Percentiles rank a stretch among this genome's conserved stretches.
phyloP scores from a whole-genome alignment of 1,284 basidiomycete genomes.

The Ustilago cynodontis region DNA sequence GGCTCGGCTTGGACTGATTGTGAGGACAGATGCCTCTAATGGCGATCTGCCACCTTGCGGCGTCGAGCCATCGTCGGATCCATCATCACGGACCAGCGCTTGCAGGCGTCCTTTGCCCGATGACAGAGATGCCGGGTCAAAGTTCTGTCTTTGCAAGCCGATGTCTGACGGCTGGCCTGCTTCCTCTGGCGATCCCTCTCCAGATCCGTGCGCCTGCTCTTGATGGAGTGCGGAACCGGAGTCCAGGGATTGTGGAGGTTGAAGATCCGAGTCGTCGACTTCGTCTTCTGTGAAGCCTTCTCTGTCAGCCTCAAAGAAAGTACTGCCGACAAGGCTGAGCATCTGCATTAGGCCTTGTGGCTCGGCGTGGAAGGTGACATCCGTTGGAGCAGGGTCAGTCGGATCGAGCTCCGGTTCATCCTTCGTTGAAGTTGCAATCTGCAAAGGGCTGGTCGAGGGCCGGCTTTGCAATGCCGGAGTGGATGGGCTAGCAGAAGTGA shows the following conservation, averaged over 20 bases:
- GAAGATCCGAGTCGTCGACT: slow-evolving; percentile 16
- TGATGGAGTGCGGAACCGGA: not conserved
- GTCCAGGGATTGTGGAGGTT: not conserved
- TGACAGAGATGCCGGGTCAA: slow-evolving; percentile 12
- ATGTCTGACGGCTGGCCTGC: not conserved
- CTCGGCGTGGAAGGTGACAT: slow-evolving; percentile 40
- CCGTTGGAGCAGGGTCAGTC: not conserved
- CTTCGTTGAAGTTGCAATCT: not conserved
- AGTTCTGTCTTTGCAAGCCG: not conserved
- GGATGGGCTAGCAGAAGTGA: slow-evolving; percentile 8
- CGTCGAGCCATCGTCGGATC: slow-evolving; percentile 33
- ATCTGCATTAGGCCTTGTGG: slow-evolving; percentile 63
- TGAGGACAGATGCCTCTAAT: slow-evolving; percentile 39
- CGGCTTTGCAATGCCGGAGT: not conserved
- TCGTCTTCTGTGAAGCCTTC: slow-evolving; percentile 47
- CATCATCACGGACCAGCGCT: slow-evolving; percentile 25
- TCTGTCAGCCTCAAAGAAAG: slow-evolving; percentile 57
- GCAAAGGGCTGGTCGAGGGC: slow-evolving; percentile 5
- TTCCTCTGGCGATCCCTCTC: not conserved
- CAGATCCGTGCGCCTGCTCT: not conserved
- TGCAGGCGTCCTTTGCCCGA: slow-evolving; percentile 30
- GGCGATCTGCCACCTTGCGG: slow-evolving; percentile 51
- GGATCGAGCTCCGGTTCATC: not conserved
- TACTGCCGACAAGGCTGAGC: slow-evolving; percentile 62
- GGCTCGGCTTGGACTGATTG: slow-evolving; percentile 26